Conservation (phyloP, 2,329 filamentous ascomycete species). For the Xylariaceae sp. region DNA sequence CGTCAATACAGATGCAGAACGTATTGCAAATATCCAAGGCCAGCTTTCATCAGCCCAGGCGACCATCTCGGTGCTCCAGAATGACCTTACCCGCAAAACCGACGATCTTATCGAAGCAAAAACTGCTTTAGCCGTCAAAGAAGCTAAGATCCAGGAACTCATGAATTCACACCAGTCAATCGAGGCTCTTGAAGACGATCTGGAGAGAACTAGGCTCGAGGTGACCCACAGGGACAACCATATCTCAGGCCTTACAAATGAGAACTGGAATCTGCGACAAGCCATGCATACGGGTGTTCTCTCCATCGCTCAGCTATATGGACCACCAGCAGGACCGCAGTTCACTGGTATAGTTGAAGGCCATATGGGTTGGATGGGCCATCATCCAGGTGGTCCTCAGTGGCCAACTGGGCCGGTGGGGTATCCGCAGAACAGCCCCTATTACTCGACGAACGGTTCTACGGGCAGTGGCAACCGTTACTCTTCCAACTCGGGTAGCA, state of each 20-base stretch:
- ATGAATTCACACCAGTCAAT: neutral
- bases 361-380: neutral
- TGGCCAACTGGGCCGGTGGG: too few species aligned
- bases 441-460: too few species aligned
- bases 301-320: constrained; percentile 7
- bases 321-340: neutral
- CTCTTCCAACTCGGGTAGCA: too few species aligned
- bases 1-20: neutral
- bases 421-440: too few species aligned
- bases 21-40: neutral
- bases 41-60: neutral
- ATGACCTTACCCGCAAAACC: neutral
- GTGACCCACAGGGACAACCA: neutral
- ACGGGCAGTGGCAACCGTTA: too few species aligned
- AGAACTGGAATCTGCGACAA: constrained; percentile 8
- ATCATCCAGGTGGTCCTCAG: too few species aligned
- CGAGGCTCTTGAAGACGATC: neutral
- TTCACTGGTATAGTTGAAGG: constrained; percentile 3
- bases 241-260: constrained; percentile 1
- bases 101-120: constrained; percentile 5
- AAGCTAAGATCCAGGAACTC: constrained; percentile 2
- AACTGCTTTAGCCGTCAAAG: constrained; percentile 2
- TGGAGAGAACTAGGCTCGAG: neutral
- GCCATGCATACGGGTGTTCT: constrained; percentile 9
- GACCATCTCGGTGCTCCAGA: neutral